Percentiles rank a stretch among this genome's conserved stretches.
These are phyloP conservation scores for Aspergillus spinulosporus DNA, from an alignment of 2,329 filamentous ascomycete species.

Conservation along the genomic window DNA sequence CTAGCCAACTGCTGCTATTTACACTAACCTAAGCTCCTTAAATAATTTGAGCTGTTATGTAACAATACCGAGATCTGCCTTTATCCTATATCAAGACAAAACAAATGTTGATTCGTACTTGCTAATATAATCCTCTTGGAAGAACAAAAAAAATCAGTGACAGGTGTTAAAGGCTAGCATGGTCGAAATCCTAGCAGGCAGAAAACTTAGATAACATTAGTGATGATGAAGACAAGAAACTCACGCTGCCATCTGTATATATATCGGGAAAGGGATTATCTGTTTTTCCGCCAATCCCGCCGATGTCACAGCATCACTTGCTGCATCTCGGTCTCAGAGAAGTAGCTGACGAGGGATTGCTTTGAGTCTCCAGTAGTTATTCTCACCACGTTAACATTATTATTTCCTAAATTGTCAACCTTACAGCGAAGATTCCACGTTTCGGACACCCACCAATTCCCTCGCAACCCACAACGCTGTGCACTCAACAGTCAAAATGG, in stretches of 20 bases:
- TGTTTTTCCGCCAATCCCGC: constrained; percentile 14
- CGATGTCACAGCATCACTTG: constrained; percentile 9
- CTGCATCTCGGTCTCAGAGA: neutral
- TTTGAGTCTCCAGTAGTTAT: neutral
- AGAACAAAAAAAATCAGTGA: too few relatives aligned
- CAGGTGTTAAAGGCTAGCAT: too few relatives aligned
- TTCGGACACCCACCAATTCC: neutral
- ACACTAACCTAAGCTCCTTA: neutral
- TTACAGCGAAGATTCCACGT: neutral
- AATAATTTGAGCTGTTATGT: constrained; percentile 9
- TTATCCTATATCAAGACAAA: neutral
- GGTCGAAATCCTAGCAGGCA: too few relatives aligned
- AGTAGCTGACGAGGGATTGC: neutral
- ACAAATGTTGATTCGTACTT: neutral
- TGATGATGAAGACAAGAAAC: too few relatives aligned
- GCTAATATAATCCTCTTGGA: too few relatives aligned
- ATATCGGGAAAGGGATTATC: constrained; percentile 14
- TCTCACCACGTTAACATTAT: neutral
- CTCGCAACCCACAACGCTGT: neutral
- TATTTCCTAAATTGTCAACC: neutral
- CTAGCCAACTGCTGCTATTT: neutral
- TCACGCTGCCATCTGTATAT: too few relatives aligned
- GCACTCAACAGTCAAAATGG: constrained; percentile 8
- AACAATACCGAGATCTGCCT: constrained; percentile 7
- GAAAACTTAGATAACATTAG: neutral